These are phyloP conservation scores for Salix viminalis DNA, from an alignment of 345 rosid genomes.

Conservation along the genomic window DNA sequence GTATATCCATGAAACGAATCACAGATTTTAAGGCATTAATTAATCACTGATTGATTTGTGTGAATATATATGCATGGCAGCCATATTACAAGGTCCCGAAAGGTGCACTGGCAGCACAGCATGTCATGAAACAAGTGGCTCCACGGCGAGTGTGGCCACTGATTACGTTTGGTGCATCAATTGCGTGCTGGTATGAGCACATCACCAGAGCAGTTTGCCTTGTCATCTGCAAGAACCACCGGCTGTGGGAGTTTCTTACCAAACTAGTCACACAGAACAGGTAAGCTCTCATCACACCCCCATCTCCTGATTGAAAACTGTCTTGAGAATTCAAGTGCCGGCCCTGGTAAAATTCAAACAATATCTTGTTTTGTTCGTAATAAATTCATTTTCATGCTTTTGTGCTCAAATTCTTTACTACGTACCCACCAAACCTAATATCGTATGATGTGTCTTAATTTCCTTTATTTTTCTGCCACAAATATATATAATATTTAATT, in stretches of 20 bases:
- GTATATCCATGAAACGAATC: too few relatives aligned
- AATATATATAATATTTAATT: not conserved
- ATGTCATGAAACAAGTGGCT: constrained; percentile 75
- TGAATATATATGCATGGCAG: constrained; percentile 41
- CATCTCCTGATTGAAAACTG: not conserved
- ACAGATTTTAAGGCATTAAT: not conserved
- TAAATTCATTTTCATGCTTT: not conserved
- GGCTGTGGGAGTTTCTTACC: constrained; percentile 76
- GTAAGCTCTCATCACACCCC: constrained; percentile 32
- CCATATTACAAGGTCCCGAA: constrained; percentile 79
- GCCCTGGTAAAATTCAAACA: not conserved
- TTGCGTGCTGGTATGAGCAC: constrained; percentile 97
- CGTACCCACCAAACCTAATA: constrained; percentile 11
- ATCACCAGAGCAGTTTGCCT: constrained; percentile 74
- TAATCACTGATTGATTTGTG: not conserved
- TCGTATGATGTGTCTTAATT: not conserved
- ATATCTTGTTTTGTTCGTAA: not conserved
- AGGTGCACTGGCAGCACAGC: constrained; percentile 66
- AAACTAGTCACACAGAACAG: constrained; percentile 77
- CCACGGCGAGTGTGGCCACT: constrained; percentile 89
- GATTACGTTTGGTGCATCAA: constrained; percentile 75
- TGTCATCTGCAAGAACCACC: constrained; percentile 84
- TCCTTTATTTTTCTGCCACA: not conserved
- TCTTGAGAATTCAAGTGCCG: not conserved
- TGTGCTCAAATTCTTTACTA: constrained; percentile 12